Base-by-base conservation (phyloP, 106 monocot species). In the Cymbidium sinense region DNA sequence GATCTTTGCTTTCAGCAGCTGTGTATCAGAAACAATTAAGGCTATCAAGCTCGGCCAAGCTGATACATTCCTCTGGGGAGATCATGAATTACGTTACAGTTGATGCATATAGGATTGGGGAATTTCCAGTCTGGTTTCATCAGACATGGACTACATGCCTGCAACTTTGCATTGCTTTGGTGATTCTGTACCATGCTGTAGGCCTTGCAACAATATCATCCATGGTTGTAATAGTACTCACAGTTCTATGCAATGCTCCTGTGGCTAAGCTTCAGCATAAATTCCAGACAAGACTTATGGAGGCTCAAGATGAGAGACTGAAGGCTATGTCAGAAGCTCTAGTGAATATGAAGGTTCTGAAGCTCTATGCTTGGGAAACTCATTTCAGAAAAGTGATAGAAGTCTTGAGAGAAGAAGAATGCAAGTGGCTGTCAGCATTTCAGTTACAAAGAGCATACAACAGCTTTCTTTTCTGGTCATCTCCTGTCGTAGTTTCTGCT, bases 331-430 rank as follows among this genome's bases (percentile, higher is more conserved):
- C 99, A 50, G 99, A 99, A 80, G 92, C 88, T 19, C 67, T 99
- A 35, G 80, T 90, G 75, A 90, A 85, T 71, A 99, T 99, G 99
- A 99, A 99, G 79, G 87, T 99, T n/a, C 75, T 99, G 76, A 99
- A 99, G 83, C 90, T 99, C 36, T 94, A 99, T 82, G 94, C 99
- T 8, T 99, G 99, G 99, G 99, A 93, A 41, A 86, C 84, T 1
- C 84, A 90, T 76, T 99, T 95, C 78, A 89, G 81, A 62, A 84
- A 76, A 74, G 86, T 80, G 7, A 86, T 95, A 31, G 85, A 87
- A 69, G 79, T 35, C 0, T 76, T 95, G 43, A 87, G 95, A 70
- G 80, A 78, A 47, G 84, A 51, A 34, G 99, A 99, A 81, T 76
- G 76, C 50, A 87, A 84, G 71, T 99, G 99, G 99, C 80, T 99